A percentile compares a stretch with the other conserved stretches of the same genome.
Evolutionary conservation across 2,329 filamentous ascomycete species (phyloP).

Genomic region (Cladosporium phlei): DNA sequence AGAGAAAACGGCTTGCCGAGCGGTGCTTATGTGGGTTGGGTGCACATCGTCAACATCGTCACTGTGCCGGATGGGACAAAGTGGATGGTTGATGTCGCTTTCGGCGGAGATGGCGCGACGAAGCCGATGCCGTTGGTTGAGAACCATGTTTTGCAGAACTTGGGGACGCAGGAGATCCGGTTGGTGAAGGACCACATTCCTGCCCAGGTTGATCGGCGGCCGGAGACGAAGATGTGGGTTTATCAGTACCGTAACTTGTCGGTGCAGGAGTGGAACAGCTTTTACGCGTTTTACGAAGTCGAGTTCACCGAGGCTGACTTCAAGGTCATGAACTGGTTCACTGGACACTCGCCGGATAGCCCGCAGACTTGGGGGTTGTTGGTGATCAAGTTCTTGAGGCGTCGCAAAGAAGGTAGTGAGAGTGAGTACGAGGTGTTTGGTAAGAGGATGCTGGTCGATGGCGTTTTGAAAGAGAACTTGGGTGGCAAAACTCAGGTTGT

Average conservation of each 20-base stretch:
- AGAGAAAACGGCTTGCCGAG: constrained; percentile 43
- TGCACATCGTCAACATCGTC: constrained; percentile 43
- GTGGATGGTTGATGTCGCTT: constrained; percentile 60
- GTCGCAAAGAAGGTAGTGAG: constrained; percentile 13
- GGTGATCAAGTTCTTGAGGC: constrained; percentile 45
- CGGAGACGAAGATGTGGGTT: constrained; percentile 40
- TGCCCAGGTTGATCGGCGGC: constrained; percentile 20
- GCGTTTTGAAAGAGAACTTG: constrained; percentile 42
- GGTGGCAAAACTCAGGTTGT: constrained; percentile 42
- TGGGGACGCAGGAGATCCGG: constrained; percentile 23
- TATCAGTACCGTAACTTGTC: constrained; percentile 35
- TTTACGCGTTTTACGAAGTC: constrained; percentile 61
- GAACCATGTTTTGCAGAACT: constrained; percentile 35
- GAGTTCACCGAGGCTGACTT: constrained; percentile 61
- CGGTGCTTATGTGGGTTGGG: constrained; percentile 23
- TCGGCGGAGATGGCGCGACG: constrained; percentile 59
- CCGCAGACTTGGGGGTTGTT: constrained; percentile 53
- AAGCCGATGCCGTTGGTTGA: constrained; percentile 54
- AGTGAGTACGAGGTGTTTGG: constrained; percentile 30
- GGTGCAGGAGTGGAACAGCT: constrained; percentile 52
- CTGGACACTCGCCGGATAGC: constrained; percentile 43
- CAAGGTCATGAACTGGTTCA: constrained; percentile 54
- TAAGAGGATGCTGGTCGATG: constrained; percentile 39
- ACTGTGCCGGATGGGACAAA: constrained; percentile 46
- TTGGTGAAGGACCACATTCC: constrained; percentile 21